A percentile compares a stretch with the other conserved stretches of the same genome.
These are phyloP conservation scores for Trichosporon ovoides DNA, from an alignment of 1,284 basidiomycete genomes.

Conservation along the genomic window DNA sequence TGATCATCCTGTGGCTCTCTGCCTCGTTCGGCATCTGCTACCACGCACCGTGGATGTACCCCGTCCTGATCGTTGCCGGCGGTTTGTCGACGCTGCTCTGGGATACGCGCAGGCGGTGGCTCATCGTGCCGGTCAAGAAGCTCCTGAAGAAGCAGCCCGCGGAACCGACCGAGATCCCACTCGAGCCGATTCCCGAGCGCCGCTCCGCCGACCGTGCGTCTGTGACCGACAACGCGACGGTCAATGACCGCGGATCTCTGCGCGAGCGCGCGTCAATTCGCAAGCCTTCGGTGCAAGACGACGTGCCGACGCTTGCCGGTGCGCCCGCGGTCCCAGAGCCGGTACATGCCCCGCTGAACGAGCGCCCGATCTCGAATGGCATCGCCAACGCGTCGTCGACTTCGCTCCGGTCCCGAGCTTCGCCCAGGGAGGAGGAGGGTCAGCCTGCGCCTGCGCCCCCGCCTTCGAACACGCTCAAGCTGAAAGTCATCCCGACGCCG, in stretches of 20 bases:
- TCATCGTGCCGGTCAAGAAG: constrained; percentile 1
- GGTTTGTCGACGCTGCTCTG: constrained; percentile 40
- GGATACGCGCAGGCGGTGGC: constrained; percentile 32
- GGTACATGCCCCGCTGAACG: neutral
- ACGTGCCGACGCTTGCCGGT: neutral
- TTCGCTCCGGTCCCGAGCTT: neutral
- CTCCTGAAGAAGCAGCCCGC: neutral
- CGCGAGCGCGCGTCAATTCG: neutral
- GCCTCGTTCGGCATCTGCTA: constrained; percentile 56
- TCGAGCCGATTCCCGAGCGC: constrained; percentile 2
- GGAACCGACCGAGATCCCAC: constrained; percentile 1
- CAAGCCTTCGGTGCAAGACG: neutral
- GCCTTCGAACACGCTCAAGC: neutral
- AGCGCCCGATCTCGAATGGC: neutral
- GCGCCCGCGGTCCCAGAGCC: neutral
- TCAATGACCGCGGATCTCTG: neutral
- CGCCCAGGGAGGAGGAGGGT: neutral
- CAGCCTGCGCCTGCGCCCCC: neutral
- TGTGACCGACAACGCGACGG: neutral
- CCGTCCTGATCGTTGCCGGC: constrained; percentile 43
- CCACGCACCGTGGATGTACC: constrained; percentile 53
- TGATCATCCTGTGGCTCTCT: constrained; percentile 52
- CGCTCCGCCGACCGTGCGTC: neutral
- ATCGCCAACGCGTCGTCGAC: neutral
- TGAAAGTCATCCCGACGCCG: constrained; percentile 32